Percentiles rank a stretch among this genome's conserved stretches.
Conservation (phyloP, 257 asterid genomes). For the Nicotiana benthamiana region DNA sequence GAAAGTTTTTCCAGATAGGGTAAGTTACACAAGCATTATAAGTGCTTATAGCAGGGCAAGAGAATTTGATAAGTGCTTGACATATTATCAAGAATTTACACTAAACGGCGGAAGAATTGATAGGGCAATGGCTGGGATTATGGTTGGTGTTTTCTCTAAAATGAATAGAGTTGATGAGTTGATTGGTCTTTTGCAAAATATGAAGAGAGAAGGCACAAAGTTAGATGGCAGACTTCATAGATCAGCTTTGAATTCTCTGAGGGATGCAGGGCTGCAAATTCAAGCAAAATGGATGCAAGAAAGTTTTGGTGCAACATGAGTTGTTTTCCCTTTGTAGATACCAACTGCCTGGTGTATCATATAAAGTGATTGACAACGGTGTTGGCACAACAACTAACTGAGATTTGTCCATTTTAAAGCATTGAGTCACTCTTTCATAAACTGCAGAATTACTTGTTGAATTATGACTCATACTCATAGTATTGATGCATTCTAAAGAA, state of each 20-base stretch:
- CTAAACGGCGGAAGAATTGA: conserved; percentile 53
- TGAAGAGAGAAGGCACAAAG: conserved; percentile 48
- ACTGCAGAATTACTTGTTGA: neutral
- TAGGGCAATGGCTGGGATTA: conserved; percentile 75
- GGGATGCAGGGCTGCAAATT: conserved; percentile 59
- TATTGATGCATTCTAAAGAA: too few relatives aligned
- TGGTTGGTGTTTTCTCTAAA: conserved; percentile 78
- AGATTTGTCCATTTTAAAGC: neutral
- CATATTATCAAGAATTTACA: conserved; percentile 53
- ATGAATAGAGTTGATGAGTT: conserved; percentile 60
- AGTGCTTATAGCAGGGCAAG: conserved; percentile 56
- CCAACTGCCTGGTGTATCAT: neutral
- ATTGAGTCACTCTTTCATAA: neutral
- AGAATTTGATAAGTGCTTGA: conserved; percentile 47
- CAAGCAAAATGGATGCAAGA: conserved; percentile 58
- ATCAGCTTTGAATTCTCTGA: conserved; percentile 71
- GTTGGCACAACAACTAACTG: neutral
- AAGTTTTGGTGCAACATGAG: conserved; percentile 22
- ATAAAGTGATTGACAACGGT: conserved; percentile 1
- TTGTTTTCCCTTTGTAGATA: neutral
- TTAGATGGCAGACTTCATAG: conserved; percentile 56
- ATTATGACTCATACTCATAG: neutral
- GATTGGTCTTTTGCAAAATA: conserved; percentile 62
- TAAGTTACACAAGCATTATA: conserved; percentile 71
- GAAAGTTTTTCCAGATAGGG: conserved; percentile 48